Conservation (phyloP, 129 eudicot genomes). For the Apium graveolens region DNA sequence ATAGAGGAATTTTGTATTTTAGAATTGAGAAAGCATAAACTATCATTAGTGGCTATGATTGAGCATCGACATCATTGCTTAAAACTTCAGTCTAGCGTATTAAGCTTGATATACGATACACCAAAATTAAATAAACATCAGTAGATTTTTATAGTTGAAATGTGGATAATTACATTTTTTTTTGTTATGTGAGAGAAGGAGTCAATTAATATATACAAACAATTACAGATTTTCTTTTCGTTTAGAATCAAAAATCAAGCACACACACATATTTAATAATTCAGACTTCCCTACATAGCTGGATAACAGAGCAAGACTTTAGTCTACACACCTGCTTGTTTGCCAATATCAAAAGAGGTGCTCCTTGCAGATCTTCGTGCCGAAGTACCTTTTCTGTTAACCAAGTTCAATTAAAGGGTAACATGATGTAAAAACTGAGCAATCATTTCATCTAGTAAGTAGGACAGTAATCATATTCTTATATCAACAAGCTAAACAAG, state of each 20-base stretch:
- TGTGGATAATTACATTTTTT: background rate
- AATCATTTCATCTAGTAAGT: background rate
- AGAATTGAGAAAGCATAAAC: background rate
- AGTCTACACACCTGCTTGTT: slow-evolving; percentile 73
- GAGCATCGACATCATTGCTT: background rate
- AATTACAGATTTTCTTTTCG: background rate
- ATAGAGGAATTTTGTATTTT: background rate
- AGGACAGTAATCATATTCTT: background rate
- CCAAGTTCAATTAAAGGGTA: slow-evolving; percentile 7
- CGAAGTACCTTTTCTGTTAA: slow-evolving; percentile 83
- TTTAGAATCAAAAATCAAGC: background rate
- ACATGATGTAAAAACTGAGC: background rate
- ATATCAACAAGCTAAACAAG: slow-evolving; percentile 9
- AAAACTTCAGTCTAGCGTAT: background rate
- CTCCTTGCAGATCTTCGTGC: slow-evolving; percentile 94
- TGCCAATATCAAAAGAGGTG: slow-evolving; percentile 89
- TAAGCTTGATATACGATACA: background rate
- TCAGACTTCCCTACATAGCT: background rate
- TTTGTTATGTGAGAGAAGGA: background rate
- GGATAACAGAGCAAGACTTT: background rate
- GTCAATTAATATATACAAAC: background rate
- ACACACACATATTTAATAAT: background rate
- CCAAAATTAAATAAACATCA: background rate
- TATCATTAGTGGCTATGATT: background rate
- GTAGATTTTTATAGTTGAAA: background rate